Percentiles rank a stretch among this genome's conserved stretches.
These are phyloP conservation scores for Trichoderma sp. DNA, from an alignment of 2,329 filamentous ascomycete genomes.

Conservation along the genomic window DNA sequence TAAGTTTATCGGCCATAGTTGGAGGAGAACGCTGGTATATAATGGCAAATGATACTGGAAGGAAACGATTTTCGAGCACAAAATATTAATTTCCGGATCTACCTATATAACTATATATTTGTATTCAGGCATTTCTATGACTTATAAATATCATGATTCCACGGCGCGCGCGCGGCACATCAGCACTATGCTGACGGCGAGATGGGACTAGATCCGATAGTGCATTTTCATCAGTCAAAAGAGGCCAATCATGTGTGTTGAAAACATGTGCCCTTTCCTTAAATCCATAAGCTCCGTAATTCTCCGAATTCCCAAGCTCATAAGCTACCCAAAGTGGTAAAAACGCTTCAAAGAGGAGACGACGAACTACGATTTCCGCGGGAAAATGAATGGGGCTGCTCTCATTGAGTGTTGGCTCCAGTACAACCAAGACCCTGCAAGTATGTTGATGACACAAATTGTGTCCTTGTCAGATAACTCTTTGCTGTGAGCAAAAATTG, in stretches of 20 bases:
- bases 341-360: neutral
- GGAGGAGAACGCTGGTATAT: neutral
- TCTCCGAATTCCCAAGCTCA: neutral
- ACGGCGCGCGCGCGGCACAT: neutral
- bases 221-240: neutral
- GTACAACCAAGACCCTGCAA: neutral
- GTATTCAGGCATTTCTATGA: neutral
- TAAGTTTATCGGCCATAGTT: slow-evolving; percentile 1
- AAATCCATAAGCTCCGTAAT: neutral
- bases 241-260: neutral
- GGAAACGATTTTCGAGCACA: neutral
- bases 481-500: neutral
- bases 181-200: neutral
- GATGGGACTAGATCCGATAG: neutral
- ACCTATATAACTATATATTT: neutral
- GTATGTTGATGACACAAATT: neutral
- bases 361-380: neutral
- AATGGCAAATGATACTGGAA: neutral
- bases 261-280: neutral
- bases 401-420: neutral
- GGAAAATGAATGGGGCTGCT: neutral
- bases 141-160: neutral
- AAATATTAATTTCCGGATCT: neutral
- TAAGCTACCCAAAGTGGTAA: neutral
- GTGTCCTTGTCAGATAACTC: neutral